Evolutionary conservation across 306 rosid species (phyloP).

Genomic region (Inga laurina): DNA sequence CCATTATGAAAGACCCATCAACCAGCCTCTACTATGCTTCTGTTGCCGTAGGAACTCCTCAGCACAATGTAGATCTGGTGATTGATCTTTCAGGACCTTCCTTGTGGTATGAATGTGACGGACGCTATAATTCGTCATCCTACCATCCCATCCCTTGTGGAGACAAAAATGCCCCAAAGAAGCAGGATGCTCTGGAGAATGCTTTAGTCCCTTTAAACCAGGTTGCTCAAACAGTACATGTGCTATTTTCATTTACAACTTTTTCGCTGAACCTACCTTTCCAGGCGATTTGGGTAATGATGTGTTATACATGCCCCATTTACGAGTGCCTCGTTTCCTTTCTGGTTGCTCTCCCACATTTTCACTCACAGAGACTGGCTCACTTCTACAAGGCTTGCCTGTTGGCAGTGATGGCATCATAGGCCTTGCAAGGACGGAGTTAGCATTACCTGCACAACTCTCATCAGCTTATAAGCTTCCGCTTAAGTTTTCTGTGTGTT

Average conservation of each 20-base stretch:
- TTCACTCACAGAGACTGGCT: background rate
- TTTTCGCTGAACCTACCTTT: background rate
- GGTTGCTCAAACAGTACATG: slow-evolving; percentile 45
- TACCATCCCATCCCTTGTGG: slow-evolving; percentile 19
- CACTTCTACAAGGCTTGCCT: slow-evolving; percentile 1
- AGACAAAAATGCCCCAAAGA: slow-evolving; percentile 25
- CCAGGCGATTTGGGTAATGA: slow-evolving; percentile 14
- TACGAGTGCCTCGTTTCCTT: background rate
- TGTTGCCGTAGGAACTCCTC: slow-evolving; percentile 46
- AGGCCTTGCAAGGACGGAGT: slow-evolving; percentile 36
- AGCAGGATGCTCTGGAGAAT: slow-evolving; percentile 8
- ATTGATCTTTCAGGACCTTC: slow-evolving; percentile 44
- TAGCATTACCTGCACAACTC: slow-evolving; percentile 27
- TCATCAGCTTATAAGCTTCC: slow-evolving; percentile 11
- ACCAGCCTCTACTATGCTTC: slow-evolving; percentile 43
- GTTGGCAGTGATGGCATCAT: slow-evolving; percentile 1
- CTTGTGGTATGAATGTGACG: slow-evolving; percentile 38
- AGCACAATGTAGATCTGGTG: slow-evolving; percentile 25
- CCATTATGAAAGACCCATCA: slow-evolving; percentile 42
- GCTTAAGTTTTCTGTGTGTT: slow-evolving; percentile 34
- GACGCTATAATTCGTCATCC: slow-evolving; percentile 40
- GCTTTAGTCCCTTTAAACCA: slow-evolving; percentile 39
- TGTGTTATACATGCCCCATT: background rate
- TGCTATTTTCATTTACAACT: background rate
- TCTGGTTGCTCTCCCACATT: slow-evolving; percentile 9